Evolutionary conservation across 257 asterid species (phyloP), one percentile per base, ranked within the genome.

Genomic region (Oldenlandia corymbosa): DNA sequence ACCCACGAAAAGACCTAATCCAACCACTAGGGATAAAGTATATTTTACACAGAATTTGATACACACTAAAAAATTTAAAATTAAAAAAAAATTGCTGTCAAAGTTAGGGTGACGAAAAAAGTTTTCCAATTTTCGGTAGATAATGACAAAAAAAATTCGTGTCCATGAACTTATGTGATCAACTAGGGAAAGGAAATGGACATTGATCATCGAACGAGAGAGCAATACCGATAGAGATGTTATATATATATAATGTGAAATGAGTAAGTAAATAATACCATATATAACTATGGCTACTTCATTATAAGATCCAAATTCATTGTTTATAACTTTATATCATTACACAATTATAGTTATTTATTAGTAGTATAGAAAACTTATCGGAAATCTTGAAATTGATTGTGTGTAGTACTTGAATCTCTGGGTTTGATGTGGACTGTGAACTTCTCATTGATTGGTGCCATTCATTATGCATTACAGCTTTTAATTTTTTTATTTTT

Each of bases 1-100:
- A 56, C 71, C 54, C 60, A 42, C 60, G 53, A 60, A 60, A 59
- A 37, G 55, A 60, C 54, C 67, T 49, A 60, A 68, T 60, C 60
- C 73, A 30, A 26, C 61, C 53, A 57, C 39, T 67, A 1, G 20
- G 67, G 62, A 59, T 41, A 68, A 60, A 68, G 24, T 12, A 30
- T n/a, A 17, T 21, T 2, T 46, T 17, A 27, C 41, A n/a, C 23
- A n/a, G 45, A 56, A 58, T 58, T 67, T 67, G 5, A 47, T 58
- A 31, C 21, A 24, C 14, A 18, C 17, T n/a, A n/a, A n/a, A n/a
- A n/a, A n/a, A n/a, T n/a, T n/a, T n/a, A n/a, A n/a, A n/a, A n/a
- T n/a, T n/a, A n/a, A n/a, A n/a, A n/a, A n/a, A 7, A 14, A 57
- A 46, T 2, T 21, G 30, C 37, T 5, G 20, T 58, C 17, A 58